Evolutionary conservation across 257 asterid genomes (phyloP).

Genomic region (Lycium barbarum): DNA sequence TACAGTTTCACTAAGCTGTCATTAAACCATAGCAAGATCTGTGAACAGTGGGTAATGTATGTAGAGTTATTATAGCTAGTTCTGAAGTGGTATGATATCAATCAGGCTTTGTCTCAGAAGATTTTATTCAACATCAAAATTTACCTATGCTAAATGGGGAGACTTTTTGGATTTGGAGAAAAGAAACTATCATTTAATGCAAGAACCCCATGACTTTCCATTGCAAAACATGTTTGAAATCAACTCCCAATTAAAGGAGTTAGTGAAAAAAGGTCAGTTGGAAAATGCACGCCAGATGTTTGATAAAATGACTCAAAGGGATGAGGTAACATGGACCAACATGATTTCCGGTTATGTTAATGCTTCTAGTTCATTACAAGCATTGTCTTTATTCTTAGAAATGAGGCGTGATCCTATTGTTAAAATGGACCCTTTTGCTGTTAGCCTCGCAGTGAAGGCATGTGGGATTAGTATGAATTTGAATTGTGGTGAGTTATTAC

Average conservation of each 20-base stretch:
- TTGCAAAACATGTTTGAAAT: slow-evolving; percentile 47
- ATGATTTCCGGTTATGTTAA: slow-evolving; percentile 79
- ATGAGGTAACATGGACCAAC: slow-evolving; percentile 83
- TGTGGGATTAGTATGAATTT: slow-evolving; percentile 56
- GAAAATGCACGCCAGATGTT: slow-evolving; percentile 72
- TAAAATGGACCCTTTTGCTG: slow-evolving; percentile 75
- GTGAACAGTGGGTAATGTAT: background rate
- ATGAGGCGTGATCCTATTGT: slow-evolving; percentile 54
- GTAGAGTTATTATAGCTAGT: background rate
- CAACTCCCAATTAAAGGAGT: slow-evolving; percentile 59
- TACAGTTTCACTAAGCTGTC: background rate
- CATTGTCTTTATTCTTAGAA: slow-evolving; percentile 68
- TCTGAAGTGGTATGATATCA: slow-evolving; percentile 19
- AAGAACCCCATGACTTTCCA: slow-evolving; percentile 36
- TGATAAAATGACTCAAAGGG: slow-evolving; percentile 68
- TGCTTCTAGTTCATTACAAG: slow-evolving; percentile 62
- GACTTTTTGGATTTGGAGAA: slow-evolving; percentile 37
- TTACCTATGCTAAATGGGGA: slow-evolving; percentile 49
- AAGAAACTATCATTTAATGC: slow-evolving; percentile 29
- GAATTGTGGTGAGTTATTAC: slow-evolving; percentile 62
- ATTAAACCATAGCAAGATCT: background rate
- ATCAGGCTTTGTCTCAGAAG: slow-evolving; percentile 37
- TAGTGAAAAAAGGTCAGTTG: slow-evolving; percentile 57
- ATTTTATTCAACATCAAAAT: slow-evolving; percentile 43
- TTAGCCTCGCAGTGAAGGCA: slow-evolving; percentile 83